Percentiles rank a stretch among this genome's conserved stretches.
These are phyloP conservation scores for Coprinopsis sp. DNA, from an alignment of 768 basidiomycete genomes.

Conservation along the genomic window DNA sequence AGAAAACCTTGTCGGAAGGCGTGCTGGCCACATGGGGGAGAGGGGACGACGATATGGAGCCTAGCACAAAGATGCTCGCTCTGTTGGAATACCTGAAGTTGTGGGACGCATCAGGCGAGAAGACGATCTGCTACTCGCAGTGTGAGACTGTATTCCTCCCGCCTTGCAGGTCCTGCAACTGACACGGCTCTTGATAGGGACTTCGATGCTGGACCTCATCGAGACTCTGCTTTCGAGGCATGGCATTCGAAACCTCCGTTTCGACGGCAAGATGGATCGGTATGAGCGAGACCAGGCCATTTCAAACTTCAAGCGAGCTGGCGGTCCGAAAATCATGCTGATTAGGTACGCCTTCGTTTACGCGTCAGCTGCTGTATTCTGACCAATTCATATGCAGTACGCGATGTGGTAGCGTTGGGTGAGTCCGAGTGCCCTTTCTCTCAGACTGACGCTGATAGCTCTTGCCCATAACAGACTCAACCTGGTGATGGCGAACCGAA, in stretches of 20 bases:
- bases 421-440: constrained; percentile 1
- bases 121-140: constrained; percentile 68
- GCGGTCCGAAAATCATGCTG: constrained; percentile 59
- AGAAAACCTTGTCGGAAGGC: constrained; percentile 33
- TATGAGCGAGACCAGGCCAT: constrained; percentile 46
- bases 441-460: neutral
- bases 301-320: constrained; percentile 46
- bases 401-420: constrained; percentile 67
- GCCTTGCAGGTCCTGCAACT: neutral
- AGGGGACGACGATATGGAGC: constrained; percentile 58
- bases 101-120: constrained; percentile 58
- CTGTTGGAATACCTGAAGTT: constrained; percentile 53
- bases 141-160: constrained; percentile 39
- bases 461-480: constrained; percentile 36
- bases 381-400: constrained; percentile 33
- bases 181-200: constrained; percentile 42
- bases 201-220: constrained; percentile 64
- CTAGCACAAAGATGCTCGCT: constrained; percentile 64
- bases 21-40: constrained; percentile 52
- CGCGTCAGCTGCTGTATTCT: neutral
- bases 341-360: constrained; percentile 45
- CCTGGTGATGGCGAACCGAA: constrained; percentile 62
- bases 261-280: constrained; percentile 67
- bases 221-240: constrained; percentile 56
- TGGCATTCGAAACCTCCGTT: constrained; percentile 54